Percentiles rank a stretch among this genome's conserved stretches.
These are phyloP conservation scores for Sugiyamaella castrensis DNA, from an alignment of 1,139 yeast genomes.

Conservation along the genomic window DNA sequence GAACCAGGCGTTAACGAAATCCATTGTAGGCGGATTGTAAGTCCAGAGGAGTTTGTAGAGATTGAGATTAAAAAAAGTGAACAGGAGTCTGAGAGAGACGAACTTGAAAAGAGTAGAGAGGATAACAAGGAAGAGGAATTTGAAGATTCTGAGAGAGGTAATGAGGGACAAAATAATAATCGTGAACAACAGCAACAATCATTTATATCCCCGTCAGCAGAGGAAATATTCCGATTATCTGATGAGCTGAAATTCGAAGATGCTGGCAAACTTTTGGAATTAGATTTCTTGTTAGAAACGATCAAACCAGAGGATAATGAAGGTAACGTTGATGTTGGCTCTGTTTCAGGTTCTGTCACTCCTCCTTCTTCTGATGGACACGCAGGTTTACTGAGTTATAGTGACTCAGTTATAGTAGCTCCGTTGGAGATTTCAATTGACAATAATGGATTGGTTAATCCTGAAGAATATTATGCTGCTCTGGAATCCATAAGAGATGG, in stretches of 20 bases:
- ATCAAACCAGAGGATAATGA: no score
- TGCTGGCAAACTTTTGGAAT: constrained; percentile 2
- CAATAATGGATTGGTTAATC: constrained; percentile 1
- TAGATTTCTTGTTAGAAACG: background rate
- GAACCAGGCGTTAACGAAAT: constrained; percentile 44
- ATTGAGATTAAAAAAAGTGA: background rate
- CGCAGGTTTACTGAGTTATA: background rate
- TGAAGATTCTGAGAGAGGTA: background rate
- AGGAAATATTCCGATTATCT: constrained; percentile 7
- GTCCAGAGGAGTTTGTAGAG: background rate
- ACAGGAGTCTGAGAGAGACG: constrained; percentile 1
- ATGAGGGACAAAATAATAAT: background rate
- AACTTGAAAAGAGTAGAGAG: background rate
- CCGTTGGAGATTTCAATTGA: constrained; percentile 8
- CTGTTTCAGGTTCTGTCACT: background rate
- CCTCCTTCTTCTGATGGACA: background rate
- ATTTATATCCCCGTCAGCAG: constrained; percentile 2
- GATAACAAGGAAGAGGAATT: no score
- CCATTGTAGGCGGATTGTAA: constrained; percentile 42
- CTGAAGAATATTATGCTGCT: constrained; percentile 4
- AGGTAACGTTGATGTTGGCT: no score
- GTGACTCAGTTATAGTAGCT: constrained; percentile 3
- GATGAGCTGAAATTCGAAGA: constrained; percentile 2
- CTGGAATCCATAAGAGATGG: constrained; percentile 14
- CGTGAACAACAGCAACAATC: background rate